Conservation (phyloP, 2,329 filamentous ascomycete genomes). For the Ophiognomonia clavigignenti-juglandacearum region DNA sequence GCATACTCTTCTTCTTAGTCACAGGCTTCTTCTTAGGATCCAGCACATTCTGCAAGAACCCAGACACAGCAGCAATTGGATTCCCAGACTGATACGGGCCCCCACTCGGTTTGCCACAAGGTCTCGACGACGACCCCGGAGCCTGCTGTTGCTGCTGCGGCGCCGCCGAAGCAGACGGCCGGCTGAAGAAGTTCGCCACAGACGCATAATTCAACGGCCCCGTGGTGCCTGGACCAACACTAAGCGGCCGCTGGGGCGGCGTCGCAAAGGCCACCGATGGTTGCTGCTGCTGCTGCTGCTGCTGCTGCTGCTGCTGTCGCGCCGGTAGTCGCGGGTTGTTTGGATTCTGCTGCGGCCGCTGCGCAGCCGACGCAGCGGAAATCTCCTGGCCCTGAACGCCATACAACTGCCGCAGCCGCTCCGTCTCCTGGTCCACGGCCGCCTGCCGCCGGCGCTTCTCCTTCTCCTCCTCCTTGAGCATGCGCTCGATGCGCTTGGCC, state of each 20-base stretch:
- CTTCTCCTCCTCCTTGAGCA: conserved; percentile 62
- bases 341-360: conserved; percentile 7
- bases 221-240: conserved; percentile 35
- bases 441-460: conserved; percentile 52
- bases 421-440: conserved; percentile 74
- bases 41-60: conserved; percentile 20
- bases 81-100: conserved; percentile 16
- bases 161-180: conserved; percentile 17
- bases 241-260: conserved; percentile 36
- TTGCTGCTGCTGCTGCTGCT: conserved; percentile 23
- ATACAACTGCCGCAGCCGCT: conserved; percentile 66
- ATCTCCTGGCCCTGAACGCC: conserved; percentile 49
- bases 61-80: conserved; percentile 20
- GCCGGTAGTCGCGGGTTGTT: conserved; percentile 14
- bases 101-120: conserved; percentile 16
- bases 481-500: conserved; percentile 55
- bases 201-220: conserved; percentile 18
- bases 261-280: conserved; percentile 22
- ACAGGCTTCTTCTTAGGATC: conserved; percentile 23
- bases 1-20: conserved; percentile 30
- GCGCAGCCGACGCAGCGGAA: conserved; percentile 22
- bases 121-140: conserved; percentile 1
- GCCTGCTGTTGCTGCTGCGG: conserved; percentile 20
- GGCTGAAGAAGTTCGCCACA: conserved; percentile 26
- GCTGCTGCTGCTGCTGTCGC: conserved; percentile 12